Conservation (phyloP, 1,284 basidiomycete species). For the Acaromyces ingoldii region DNA sequence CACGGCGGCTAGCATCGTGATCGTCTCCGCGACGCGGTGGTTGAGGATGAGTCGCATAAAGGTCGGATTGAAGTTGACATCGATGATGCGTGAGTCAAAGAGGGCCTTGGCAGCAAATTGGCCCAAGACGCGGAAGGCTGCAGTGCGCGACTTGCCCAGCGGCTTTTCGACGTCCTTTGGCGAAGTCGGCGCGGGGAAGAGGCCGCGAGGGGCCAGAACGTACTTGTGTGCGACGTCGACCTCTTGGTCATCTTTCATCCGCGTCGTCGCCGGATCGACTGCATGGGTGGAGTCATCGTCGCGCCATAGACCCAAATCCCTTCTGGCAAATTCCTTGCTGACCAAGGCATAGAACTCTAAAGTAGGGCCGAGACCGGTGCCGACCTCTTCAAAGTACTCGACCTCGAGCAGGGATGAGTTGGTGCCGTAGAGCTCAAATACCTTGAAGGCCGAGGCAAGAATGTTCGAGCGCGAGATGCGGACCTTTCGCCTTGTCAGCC, state of each 20-base stretch:
- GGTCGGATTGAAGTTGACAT: conserved; percentile 84
- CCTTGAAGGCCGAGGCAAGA: conserved; percentile 93
- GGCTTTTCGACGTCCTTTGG: conserved; percentile 55
- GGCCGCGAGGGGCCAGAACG: conserved; percentile 63
- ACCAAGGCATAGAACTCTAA: conserved; percentile 94
- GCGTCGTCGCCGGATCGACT: conserved; percentile 42
- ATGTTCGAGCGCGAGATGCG: conserved; percentile 90
- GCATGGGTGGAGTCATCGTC: conserved; percentile 64
- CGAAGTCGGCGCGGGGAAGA: conserved; percentile 81
- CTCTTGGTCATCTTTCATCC: background rate
- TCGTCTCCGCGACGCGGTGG: conserved; percentile 72
- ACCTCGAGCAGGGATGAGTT: conserved; percentile 90
- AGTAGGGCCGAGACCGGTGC: conserved; percentile 95
- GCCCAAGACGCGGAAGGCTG: conserved; percentile 79
- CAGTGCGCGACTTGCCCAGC: conserved; percentile 3
- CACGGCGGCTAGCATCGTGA: conserved; percentile 68
- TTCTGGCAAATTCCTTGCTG: conserved; percentile 83
- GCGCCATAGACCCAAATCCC: conserved; percentile 82
- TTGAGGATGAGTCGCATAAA: conserved; percentile 85
- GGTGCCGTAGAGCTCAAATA: conserved; percentile 87
- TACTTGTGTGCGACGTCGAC: conserved; percentile 29
- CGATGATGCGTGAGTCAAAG: conserved; percentile 94
- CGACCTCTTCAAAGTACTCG: conserved; percentile 98
- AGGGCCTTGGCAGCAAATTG: conserved; percentile 97
- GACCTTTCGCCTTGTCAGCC: conserved; percentile 91